Base-by-base conservation (phyloP, 2,329 filamentous ascomycete species). In the Niveomyces coronatus region DNA sequence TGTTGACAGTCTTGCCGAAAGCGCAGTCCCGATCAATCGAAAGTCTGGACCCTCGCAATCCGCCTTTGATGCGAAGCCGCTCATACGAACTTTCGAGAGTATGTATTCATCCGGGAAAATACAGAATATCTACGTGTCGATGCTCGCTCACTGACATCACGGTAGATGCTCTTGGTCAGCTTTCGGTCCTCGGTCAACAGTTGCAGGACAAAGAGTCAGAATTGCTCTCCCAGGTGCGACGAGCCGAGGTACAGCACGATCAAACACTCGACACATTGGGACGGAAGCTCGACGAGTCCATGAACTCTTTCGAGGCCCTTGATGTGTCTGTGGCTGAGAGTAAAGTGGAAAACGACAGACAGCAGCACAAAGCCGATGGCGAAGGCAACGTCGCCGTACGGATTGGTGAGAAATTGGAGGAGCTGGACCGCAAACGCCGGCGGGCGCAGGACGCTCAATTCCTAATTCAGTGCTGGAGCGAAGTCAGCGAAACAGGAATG, bases 51-150 rank as follows among this genome's bases (percentile, higher is more conserved):
- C 74, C 46, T 68, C 65, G 44, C 70, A 67, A 54, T 70, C 71
- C 44, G 63, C 70, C 4, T 98, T 98, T 63, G 91, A 98, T 53
- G 87, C 91, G 0, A 98, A 98, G 62, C 93, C 91, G 22, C 69
- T 98, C 50, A 98, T 98, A 52, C 80, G 91, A 43, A 88, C 86
- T 1, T 98, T 98, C 58, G 91, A 98, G 55, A 78, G 75, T 79
- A 64, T 4, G 33, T 23, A 4, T 10, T 15, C 14, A n/a, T 14
- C 15, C 19, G 31, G 23, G n/a, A n/a, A n/a, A n/a, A n/a, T n/a
- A n/a, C n/a, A n/a, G n/a, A n/a, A n/a, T n/a, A n/a, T 24, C 23
- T 24, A 11, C 19, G 7, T 4, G 18, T 14, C 14, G 11, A 10
- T 3, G 15, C 23, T 13, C 15, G 23, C 11, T 32, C 46, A 30